Conservation (phyloP, 2,329 filamentous ascomycete species). For the Zymoseptoria ardabiliae region DNA sequence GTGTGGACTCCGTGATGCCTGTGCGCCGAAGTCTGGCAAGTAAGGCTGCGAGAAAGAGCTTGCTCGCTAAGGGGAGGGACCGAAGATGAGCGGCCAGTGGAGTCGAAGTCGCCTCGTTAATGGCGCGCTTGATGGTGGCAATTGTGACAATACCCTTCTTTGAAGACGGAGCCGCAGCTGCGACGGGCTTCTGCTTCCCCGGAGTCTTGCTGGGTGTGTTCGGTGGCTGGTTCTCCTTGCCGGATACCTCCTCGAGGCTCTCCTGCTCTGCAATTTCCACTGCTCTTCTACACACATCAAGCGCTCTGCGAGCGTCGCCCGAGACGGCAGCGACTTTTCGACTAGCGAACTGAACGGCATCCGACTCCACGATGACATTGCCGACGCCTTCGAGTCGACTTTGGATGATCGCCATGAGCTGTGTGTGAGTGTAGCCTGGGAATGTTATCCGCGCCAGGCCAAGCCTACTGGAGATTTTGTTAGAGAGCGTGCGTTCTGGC, state of each 20-base stretch:
- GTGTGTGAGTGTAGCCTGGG: constrained; percentile 91
- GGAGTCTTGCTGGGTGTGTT: constrained; percentile 57
- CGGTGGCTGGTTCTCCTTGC: constrained; percentile 37
- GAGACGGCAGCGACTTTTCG: constrained; percentile 95
- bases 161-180: constrained; percentile 20
- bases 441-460: constrained; percentile 92
- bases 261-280: constrained; percentile 90
- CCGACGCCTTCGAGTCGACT: constrained; percentile 87
- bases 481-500: constrained; percentile 89
- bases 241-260: constrained; percentile 16
- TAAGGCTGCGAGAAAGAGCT: constrained; percentile 78
- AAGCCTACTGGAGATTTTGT: constrained; percentile 88
- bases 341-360: constrained; percentile 92
- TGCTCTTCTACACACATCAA: constrained; percentile 91
- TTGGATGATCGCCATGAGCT: constrained; percentile 94
- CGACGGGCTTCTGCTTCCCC: constrained; percentile 28
- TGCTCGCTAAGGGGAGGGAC: constrained; percentile 70
- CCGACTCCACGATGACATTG: constrained; percentile 75
- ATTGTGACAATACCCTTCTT: constrained; percentile 68
- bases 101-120: constrained; percentile 88
- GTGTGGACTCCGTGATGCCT: constrained; percentile 76
- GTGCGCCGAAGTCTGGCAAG: constrained; percentile 71
- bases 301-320: constrained; percentile 81
- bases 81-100: constrained; percentile 86
- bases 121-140: constrained; percentile 85